Base-by-base conservation (phyloP, 1,139 yeast genomes). In the Blastobotrys aristatus region DNA sequence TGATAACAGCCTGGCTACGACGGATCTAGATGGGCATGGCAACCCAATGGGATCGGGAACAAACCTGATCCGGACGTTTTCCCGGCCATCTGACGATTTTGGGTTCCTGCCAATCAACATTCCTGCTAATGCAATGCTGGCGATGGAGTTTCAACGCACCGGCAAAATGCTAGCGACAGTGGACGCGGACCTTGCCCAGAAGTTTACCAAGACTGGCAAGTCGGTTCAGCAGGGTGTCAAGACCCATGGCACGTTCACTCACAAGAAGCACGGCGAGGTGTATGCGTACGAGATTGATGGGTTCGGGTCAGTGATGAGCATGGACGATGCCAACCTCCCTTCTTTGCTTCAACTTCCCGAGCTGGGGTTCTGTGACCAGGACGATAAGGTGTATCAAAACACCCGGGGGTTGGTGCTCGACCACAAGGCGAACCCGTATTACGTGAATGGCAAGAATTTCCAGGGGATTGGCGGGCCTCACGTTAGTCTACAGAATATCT, bases 281-380 rank as follows among this genome's bases (percentile, higher is more conserved):
- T 86, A 79, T 58, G 96, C 96, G 0, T 88, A 83, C 58, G 96
- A 89, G 62, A 82, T 88, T 8, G 96, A 88, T 63, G 96, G 96
- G 0, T 88, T 76, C 62, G 95, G 95, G 1, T 75, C 95, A 27
- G 57, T 75, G 0, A 68, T 79, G n/a, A 72, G 82, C 52, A 88
- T 89, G 95, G 96, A 88, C 64, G 96, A 88, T 65, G 96, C 96
- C 21, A 88, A 89, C 57, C 73, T 88, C 27, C 96, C 96, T 1
- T 85, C 95, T 0, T 71, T 88, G 36, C 69, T 88, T 37, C 77
- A 95, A 0, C 71, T 88, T 24, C 96, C 96, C 0, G 92, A 85
- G 56, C 67, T 87, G 65, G 95, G 95, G 0, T 85, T 77, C 60
- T 57, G 78, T 4, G 65, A 70, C 8, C 59, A 57, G 4, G 65